Percentiles rank a stretch among this genome's conserved stretches.
Conservation (phyloP, 495 filamentous ascomycete genomes). For the Talaromyces wortmannii region DNA sequence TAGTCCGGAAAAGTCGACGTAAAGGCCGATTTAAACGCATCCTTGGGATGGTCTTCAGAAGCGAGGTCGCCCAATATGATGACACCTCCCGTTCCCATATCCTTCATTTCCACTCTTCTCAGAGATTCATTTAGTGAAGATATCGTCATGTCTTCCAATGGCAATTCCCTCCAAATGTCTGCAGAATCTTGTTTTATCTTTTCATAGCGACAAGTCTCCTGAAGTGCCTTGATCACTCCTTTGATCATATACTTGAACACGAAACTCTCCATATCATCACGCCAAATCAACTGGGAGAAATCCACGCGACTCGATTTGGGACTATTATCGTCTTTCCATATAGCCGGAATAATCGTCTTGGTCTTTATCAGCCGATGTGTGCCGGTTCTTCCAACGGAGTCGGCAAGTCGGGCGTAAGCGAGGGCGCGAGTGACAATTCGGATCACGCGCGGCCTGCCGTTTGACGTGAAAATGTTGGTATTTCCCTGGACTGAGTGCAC, state of each 20-base stretch:
- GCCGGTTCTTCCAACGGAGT: slow-evolving; percentile 8
- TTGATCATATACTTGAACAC: slow-evolving; percentile 46
- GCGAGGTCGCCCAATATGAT: slow-evolving; percentile 15
- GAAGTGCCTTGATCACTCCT: slow-evolving; percentile 33
- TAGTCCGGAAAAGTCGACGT: slow-evolving; percentile 13
- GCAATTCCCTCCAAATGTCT: slow-evolving; percentile 27
- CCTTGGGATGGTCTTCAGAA: slow-evolving; percentile 1
- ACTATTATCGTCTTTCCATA: slow-evolving; percentile 26
- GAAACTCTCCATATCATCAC: slow-evolving; percentile 60
- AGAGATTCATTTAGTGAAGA: slow-evolving; percentile 19
- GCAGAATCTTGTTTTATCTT: slow-evolving; percentile 11
- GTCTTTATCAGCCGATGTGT: slow-evolving; percentile 8
- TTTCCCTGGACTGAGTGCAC: neutral
- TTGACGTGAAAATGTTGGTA: neutral
- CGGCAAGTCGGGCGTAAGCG: too few species aligned
- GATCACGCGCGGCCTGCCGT: slow-evolving; percentile 12
- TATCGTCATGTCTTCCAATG: slow-evolving; percentile 17
- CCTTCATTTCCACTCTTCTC: slow-evolving; percentile 12
- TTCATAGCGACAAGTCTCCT: slow-evolving; percentile 14
- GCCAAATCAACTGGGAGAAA: slow-evolving; percentile 44
- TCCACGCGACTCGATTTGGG: slow-evolving; percentile 14
- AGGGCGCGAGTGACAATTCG: slow-evolving; percentile 23
- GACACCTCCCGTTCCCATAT: slow-evolving; percentile 24
- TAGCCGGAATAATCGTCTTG: slow-evolving; percentile 19
- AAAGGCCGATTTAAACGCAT: neutral